These are phyloP conservation scores for Phytopythium boreale DNA, from an alignment of 352 stramenopile species.

Conservation along the genomic window DNA sequence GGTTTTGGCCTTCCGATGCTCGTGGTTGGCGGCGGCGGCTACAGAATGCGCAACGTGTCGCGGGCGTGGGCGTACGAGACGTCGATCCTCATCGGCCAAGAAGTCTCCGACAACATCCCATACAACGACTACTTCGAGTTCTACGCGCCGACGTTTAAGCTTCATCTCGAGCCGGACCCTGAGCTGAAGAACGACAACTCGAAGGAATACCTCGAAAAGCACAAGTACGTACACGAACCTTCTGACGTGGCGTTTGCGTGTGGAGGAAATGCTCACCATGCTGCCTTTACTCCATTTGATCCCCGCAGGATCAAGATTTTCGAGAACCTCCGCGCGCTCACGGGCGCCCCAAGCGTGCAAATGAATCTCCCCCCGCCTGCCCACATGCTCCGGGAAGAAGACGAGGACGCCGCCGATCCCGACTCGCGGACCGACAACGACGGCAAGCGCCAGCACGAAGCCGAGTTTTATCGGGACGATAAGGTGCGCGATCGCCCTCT, in stretches of 20 bases:
- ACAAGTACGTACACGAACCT: slow-evolving; percentile 51
- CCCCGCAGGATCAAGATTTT: slow-evolving; percentile 75
- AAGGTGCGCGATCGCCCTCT: slow-evolving; percentile 29
- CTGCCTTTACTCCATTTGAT: slow-evolving; percentile 4
- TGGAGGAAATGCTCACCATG: not conserved
- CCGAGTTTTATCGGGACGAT: slow-evolving; percentile 81
- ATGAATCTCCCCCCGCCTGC: slow-evolving; percentile 72
- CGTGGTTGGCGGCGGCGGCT: slow-evolving; percentile 81
- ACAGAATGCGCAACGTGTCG: slow-evolving; percentile 87
- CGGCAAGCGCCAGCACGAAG: slow-evolving; percentile 68
- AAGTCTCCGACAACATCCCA: slow-evolving; percentile 78
- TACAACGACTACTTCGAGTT: slow-evolving; percentile 89
- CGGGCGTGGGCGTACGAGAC: slow-evolving; percentile 98
- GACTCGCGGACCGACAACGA: slow-evolving; percentile 73
- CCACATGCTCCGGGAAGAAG: slow-evolving; percentile 71
- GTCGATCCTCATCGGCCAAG: slow-evolving; percentile 87
- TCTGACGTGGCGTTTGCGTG: not conserved
- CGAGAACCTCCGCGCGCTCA: slow-evolving; percentile 72
- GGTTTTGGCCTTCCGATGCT: slow-evolving; percentile 83
- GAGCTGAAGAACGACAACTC: slow-evolving; percentile 83
- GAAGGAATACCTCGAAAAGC: slow-evolving; percentile 82
- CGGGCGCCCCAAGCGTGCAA: slow-evolving; percentile 76
- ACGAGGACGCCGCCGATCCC: slow-evolving; percentile 69
- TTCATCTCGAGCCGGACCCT: slow-evolving; percentile 75
- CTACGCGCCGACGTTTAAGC: slow-evolving; percentile 81